Base-by-base conservation (phyloP, 1,139 yeast species). In the Saccharomyces hybrid region DNA sequence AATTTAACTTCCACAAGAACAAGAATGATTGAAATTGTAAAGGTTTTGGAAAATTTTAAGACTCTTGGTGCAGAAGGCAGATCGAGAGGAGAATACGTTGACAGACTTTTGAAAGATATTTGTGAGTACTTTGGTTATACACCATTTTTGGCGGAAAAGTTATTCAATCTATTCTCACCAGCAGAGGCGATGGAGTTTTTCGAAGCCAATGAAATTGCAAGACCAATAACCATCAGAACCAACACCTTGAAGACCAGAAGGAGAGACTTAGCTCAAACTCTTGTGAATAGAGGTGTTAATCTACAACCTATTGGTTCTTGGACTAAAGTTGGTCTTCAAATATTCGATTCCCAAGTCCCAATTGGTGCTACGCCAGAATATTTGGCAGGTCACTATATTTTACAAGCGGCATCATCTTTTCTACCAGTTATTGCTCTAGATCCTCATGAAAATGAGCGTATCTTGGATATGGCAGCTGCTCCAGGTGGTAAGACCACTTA, bases 401-500 rank as follows among this genome's bases (percentile, higher is more conserved):
- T 95, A 65, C 99, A 95, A 73, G 99, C 99, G 46, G 99, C 99
- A 30, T 91, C 98, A 5, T 91, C 98, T 4, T 93, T 93, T 73
- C 77, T 95, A 68, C 99, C 99, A 9, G 97, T 91, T 23, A 88
- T 95, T 91, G 99, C 99, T 0, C 77, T 95, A 63, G 95, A 85
- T 59, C 99, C 99, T 20, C 95, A 90, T 71, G 97, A 90, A 72
- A 84, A 88, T 69, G 99, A 95, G 74, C 84, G 99, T 68, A 78
- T 95, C 50, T 78, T 95, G 61, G 99, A 95, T 75, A 95, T 95
- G 99, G 99, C 99, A 47, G 96, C 99, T 56, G 98, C 99, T 23
- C 99, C 99, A 62, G 99, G 99, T 76, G 99, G 99, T 73, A 95
- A 95, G 70, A 90, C 99, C 9, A 93, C 99, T 1, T 93, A 90